These are phyloP conservation scores for Santalum album DNA, from an alignment of 164 flowering plant genomes.

Conservation along the genomic window DNA sequence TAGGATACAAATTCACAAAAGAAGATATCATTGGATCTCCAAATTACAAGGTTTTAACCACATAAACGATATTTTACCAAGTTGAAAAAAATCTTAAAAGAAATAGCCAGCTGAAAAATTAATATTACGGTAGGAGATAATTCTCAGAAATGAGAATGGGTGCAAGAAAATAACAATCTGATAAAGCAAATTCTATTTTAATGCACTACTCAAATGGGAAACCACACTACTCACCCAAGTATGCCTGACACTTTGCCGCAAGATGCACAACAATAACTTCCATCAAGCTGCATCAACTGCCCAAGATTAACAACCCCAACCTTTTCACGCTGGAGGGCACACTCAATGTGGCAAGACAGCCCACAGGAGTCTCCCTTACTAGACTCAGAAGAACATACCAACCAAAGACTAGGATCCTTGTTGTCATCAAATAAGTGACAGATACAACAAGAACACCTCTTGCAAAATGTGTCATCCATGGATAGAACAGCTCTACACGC, in stretches of 20 bases:
- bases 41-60: no score
- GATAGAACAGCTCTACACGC: conserved; percentile 81
- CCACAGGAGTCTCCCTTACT: conserved; percentile 69
- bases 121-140: no score
- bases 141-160: no score
- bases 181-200: no score
- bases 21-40: no score
- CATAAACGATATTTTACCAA: no score
- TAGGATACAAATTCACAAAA: no score
- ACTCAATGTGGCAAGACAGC: conserved; percentile 90
- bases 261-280: conserved; percentile 93
- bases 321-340: conserved; percentile 78
- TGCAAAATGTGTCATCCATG: conserved; percentile 79
- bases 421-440: conserved; percentile 97
- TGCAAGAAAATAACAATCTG: no score
- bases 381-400: conserved; percentile 77
- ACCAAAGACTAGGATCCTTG: conserved; percentile 99
- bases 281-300: conserved; percentile 89
- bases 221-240: conserved; percentile 60
- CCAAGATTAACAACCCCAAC: conserved; percentile 93
- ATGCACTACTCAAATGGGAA: neutral
- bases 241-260: conserved; percentile 97
- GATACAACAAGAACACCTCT: conserved; percentile 96
- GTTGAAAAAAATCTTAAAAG: no score
- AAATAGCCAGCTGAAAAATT: no score